These are phyloP conservation scores for Candida broadrunensis DNA, from an alignment of 805 yeast genomes.

Conservation along the genomic window DNA sequence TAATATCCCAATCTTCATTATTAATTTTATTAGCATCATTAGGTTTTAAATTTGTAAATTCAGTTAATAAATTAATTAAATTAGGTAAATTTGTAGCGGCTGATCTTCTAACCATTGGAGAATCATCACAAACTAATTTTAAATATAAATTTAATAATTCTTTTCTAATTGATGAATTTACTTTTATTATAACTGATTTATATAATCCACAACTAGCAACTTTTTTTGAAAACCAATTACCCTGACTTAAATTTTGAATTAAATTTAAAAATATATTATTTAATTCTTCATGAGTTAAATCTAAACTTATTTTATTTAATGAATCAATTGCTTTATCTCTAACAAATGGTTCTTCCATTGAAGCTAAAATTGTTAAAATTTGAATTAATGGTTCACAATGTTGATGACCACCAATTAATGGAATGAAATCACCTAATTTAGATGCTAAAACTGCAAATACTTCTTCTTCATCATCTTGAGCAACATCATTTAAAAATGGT, in stretches of 20 bases:
- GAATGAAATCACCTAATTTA: constrained; percentile 83
- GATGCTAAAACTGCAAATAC: constrained; percentile 91
- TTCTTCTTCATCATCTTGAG: constrained; percentile 98
- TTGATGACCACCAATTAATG: constrained; percentile 78
- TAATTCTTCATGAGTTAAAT: constrained; percentile 61
- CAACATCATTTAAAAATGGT: constrained; percentile 85
- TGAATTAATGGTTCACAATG: constrained; percentile 52
- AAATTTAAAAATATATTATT: constrained; percentile 68
- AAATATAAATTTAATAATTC: constrained; percentile 65
- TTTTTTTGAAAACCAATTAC: constrained; percentile 92
- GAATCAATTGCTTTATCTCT: constrained; percentile 93
- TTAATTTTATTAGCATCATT: constrained; percentile 34
- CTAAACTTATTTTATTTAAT: constrained; percentile 64
- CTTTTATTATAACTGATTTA: constrained; percentile 62
- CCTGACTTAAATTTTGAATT: constrained; percentile 73
- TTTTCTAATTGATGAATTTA: constrained; percentile 51
- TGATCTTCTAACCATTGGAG: constrained; percentile 97
- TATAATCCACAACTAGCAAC: constrained; percentile 91
- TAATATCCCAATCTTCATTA: constrained; percentile 70
- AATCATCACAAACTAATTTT: constrained; percentile 80
- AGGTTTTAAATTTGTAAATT: constrained; percentile 40
- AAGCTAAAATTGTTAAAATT: constrained; percentile 78
- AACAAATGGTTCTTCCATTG: constrained; percentile 94
- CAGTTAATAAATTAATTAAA: constrained; percentile 55
- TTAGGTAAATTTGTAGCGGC: constrained; percentile 84